These are phyloP conservation scores for Pseudogymnoascus sp. DNA, from an alignment of 2,329 filamentous ascomycete genomes.

Conservation along the genomic window DNA sequence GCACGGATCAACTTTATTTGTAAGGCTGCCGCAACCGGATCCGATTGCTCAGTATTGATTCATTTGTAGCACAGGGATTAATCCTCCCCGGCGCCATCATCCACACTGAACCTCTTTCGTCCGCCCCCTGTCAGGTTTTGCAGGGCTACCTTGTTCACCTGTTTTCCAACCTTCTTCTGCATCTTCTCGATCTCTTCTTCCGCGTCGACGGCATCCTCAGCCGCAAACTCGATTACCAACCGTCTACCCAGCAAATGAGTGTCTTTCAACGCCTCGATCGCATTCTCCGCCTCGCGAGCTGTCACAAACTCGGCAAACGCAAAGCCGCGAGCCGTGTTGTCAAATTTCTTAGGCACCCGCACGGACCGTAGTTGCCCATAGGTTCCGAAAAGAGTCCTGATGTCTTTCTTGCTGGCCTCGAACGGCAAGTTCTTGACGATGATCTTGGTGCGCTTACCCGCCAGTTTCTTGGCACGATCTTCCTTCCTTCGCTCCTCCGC, in stretches of 20 bases:
- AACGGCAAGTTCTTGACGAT: slow-evolving; percentile 98
- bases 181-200: slow-evolving; percentile 96
- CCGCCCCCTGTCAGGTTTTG: slow-evolving; percentile 79
- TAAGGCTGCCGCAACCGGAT: not conserved
- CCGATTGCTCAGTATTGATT: slow-evolving; percentile 5
- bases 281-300: slow-evolving; percentile 79
- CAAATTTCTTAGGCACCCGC: slow-evolving; percentile 90
- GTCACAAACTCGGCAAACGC: slow-evolving; percentile 96
- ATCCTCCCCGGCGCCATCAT: slow-evolving; percentile 52
- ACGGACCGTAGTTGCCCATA: slow-evolving; percentile 92
- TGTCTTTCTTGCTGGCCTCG: slow-evolving; percentile 87
- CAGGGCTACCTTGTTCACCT: slow-evolving; percentile 83
- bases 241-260: slow-evolving; percentile 88
- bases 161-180: slow-evolving; percentile 88
- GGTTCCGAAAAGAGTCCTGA: slow-evolving; percentile 74
- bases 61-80: slow-evolving; percentile 15
- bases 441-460: slow-evolving; percentile 77
- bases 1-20: slow-evolving; percentile 1
- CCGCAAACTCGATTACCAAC: slow-evolving; percentile 85
- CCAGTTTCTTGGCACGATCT: slow-evolving; percentile 73
- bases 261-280: slow-evolving; percentile 81
- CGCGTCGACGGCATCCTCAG: slow-evolving; percentile 79
- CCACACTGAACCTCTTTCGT: slow-evolving; percentile 83
- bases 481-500: slow-evolving; percentile 79
- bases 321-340: slow-evolving; percentile 81